Evolutionary conservation across 306 rosid genomes (phyloP).

Genomic region (Cucumis cinereus): DNA sequence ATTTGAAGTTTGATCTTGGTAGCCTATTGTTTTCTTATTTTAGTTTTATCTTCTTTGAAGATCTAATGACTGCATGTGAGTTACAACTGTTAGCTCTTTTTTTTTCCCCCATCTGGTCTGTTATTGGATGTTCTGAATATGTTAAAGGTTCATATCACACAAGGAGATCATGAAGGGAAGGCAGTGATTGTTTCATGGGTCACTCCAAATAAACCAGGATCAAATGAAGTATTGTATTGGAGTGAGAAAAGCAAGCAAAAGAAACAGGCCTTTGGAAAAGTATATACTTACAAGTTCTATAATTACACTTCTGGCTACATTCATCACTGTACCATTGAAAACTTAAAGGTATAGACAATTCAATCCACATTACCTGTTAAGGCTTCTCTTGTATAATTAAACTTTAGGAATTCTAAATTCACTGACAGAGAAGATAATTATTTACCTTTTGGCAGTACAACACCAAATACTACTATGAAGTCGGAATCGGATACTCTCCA

Average conservation of each 20-base stretch:
- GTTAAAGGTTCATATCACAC: slow-evolving; percentile 68
- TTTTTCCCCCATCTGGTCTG: background rate
- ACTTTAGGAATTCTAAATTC: background rate
- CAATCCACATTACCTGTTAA: background rate
- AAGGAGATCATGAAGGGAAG: slow-evolving; percentile 64
- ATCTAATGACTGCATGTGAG: background rate
- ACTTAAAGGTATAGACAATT: slow-evolving; percentile 21
- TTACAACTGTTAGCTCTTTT: background rate
- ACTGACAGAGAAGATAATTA: background rate
- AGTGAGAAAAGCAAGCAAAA: slow-evolving; percentile 10
- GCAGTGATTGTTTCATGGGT: slow-evolving; percentile 69
- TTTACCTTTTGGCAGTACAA: slow-evolving; percentile 27
- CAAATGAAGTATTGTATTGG: slow-evolving; percentile 53
- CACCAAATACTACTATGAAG: slow-evolving; percentile 64
- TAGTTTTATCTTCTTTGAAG: background rate
- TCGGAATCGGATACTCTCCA: slow-evolving; percentile 50
- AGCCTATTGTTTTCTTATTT: background rate
- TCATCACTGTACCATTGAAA: slow-evolving; percentile 43
- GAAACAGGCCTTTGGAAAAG: slow-evolving; percentile 28
- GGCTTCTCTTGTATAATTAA: background rate
- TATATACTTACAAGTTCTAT: slow-evolving; percentile 34
- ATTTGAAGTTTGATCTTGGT: background rate
- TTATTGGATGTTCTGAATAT: slow-evolving; percentile 8
- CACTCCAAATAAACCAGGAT: slow-evolving; percentile 46
- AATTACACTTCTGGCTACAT: slow-evolving; percentile 62